Conservation (phyloP, 306 rosid species). For the Quercus gilva region DNA sequence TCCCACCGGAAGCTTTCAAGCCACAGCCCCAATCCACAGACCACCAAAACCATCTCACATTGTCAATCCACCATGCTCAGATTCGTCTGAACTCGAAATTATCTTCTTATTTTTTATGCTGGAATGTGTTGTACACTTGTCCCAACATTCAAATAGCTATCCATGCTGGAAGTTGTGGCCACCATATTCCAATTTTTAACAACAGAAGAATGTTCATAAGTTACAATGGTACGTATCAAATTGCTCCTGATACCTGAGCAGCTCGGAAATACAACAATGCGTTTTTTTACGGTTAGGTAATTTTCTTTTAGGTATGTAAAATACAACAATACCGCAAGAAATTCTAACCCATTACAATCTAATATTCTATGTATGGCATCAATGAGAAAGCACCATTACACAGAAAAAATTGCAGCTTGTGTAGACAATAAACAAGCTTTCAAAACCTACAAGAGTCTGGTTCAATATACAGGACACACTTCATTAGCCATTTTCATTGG, state of each 20-base stretch:
- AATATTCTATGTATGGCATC: neutral
- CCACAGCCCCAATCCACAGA: no score
- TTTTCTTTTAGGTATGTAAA: neutral
- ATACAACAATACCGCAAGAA: neutral
- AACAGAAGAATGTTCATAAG: neutral
- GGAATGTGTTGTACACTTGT: no score
- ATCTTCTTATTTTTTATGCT: no score
- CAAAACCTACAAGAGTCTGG: neutral
- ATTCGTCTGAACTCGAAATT: no score
- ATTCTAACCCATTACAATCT: neutral
- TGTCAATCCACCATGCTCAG: no score
- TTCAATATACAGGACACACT: neutral
- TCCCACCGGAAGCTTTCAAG: no score
- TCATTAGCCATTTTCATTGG: neutral
- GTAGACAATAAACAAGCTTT: conserved; percentile 4
- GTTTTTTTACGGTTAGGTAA: neutral
- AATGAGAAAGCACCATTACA: conserved; percentile 11
- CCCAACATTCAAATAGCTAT: no score
- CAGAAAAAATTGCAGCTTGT: neutral
- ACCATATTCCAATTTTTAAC: neutral
- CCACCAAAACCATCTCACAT: no score
- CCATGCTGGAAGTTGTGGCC: no score
- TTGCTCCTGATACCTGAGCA: neutral
- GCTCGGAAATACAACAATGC: neutral
- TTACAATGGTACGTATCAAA: neutral